Conservation (phyloP, 2,329 filamentous ascomycete genomes). For the Alternaria angustiovoidea region DNA sequence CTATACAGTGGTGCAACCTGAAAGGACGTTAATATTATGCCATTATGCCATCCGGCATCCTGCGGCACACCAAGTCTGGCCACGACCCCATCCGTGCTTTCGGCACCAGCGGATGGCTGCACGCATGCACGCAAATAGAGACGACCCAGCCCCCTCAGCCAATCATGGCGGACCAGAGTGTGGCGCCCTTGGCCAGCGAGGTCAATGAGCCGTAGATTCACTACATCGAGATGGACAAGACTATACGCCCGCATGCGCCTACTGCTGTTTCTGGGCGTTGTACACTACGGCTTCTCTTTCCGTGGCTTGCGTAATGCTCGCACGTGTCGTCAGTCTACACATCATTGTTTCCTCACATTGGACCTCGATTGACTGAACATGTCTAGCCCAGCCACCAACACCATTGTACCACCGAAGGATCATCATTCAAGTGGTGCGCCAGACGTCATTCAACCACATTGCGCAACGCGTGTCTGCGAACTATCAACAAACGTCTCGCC, state of each 20-base stretch:
- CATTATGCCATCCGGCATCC: constrained; percentile 12
- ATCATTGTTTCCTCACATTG: constrained; percentile 1
- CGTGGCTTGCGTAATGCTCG: constrained; percentile 5
- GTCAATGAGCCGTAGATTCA: constrained; percentile 11
- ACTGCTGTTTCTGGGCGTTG: neutral
- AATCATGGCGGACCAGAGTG: constrained; percentile 2
- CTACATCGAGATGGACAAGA: constrained; percentile 2
- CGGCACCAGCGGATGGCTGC: constrained; percentile 15
- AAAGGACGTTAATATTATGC: neutral
- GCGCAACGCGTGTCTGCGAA: constrained; percentile 12
- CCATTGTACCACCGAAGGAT: constrained; percentile 4
- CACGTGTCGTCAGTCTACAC: constrained; percentile 1
- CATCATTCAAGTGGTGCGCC: neutral
- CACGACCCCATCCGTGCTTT: constrained; percentile 25
- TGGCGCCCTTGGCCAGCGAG: neutral
- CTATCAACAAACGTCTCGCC: constrained; percentile 9
- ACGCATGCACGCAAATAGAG: constrained; percentile 7
- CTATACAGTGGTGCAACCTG: neutral
- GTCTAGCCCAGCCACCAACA: neutral
- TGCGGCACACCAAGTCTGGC: constrained; percentile 19
- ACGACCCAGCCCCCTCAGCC: constrained; percentile 3
- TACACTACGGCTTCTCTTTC: neutral
- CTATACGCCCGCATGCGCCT: neutral
- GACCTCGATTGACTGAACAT: neutral
- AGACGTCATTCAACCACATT: neutral